Conservation (phyloP, 1,139 yeast species). For the Kurtzmaniella quercitrusa region DNA sequence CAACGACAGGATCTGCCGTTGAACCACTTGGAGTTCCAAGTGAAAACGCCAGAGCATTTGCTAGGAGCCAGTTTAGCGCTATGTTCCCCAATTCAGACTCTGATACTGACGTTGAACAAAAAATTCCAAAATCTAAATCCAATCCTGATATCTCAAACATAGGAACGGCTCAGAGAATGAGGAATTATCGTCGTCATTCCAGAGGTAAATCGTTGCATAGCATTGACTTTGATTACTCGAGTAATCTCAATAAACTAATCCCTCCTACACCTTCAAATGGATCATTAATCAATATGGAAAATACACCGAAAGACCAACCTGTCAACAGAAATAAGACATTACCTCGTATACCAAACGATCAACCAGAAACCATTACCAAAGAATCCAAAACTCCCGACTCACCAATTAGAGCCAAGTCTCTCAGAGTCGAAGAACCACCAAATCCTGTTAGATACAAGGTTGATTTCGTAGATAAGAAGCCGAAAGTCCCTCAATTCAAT, state of each 20-base stretch:
- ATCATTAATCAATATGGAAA: neutral
- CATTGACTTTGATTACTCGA: neutral
- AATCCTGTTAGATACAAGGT: constrained; percentile 32
- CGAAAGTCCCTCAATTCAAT: neutral
- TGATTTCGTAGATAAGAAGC: constrained; percentile 31
- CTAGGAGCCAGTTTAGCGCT: constrained; percentile 23
- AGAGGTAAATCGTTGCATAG: constrained; percentile 1
- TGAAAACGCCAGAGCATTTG: constrained; percentile 25
- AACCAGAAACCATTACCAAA: constrained; percentile 1
- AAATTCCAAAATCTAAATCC: constrained; percentile 4
- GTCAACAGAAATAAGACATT: neutral
- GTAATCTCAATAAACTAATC: neutral
- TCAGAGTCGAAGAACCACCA: constrained; percentile 36
- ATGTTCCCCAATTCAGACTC: constrained; percentile 25
- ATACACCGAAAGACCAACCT: neutral
- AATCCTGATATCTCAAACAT: constrained; percentile 1
- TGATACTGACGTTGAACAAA: constrained; percentile 9
- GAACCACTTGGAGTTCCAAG: constrained; percentile 38
- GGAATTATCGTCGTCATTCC: neutral
- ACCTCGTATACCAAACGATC: neutral
- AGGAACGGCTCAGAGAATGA: neutral
- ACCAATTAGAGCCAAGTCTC: constrained; percentile 1
- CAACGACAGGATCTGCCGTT: constrained; percentile 10
- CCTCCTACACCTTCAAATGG: neutral
- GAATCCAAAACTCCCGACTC: neutral